Conservation (phyloP, 805 yeast genomes). For the Yarrowia sp. region DNA sequence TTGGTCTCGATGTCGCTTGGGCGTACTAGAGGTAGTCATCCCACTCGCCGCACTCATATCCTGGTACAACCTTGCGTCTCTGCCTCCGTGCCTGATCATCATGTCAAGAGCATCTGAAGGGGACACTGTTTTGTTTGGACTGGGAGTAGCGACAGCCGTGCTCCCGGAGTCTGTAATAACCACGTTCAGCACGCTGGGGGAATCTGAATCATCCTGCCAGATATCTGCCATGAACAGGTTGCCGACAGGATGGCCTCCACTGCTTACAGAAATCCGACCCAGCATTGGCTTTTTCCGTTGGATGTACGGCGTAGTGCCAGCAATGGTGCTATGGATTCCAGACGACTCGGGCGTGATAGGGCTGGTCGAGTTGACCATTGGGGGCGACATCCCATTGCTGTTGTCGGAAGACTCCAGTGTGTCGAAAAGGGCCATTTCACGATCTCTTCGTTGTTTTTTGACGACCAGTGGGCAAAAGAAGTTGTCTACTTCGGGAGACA, state of each 20-base stretch:
- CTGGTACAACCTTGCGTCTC: slow-evolving; percentile 1
- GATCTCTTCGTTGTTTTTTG: background rate
- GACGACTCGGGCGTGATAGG: slow-evolving; percentile 14
- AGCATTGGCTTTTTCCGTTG: background rate
- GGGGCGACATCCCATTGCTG: slow-evolving; percentile 8
- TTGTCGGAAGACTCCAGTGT: slow-evolving; percentile 1
- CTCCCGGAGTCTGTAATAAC: background rate
- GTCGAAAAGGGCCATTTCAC: background rate
- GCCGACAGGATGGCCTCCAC: background rate
- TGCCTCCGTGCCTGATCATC: slow-evolving; percentile 20
- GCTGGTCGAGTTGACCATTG: background rate
- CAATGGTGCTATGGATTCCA: background rate
- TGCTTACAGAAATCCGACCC: background rate
- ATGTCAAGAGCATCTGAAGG: slow-evolving; percentile 11
- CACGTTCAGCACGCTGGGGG: background rate
- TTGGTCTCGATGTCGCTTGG: slow-evolving; percentile 18
- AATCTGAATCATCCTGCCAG: background rate
- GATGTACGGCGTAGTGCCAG: slow-evolving; percentile 4
- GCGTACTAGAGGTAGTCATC: background rate
- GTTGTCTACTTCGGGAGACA: background rate
- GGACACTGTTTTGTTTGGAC: background rate
- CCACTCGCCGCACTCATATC: background rate
- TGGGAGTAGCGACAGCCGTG: background rate
- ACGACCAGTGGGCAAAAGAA: slow-evolving; percentile 1
- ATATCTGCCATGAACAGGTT: slow-evolving; percentile 1